Percentiles rank a stretch among this genome's conserved stretches.
Evolutionary conservation across 2,329 filamentous ascomycete species (phyloP).

Genomic region (Phialophora macrospora): DNA sequence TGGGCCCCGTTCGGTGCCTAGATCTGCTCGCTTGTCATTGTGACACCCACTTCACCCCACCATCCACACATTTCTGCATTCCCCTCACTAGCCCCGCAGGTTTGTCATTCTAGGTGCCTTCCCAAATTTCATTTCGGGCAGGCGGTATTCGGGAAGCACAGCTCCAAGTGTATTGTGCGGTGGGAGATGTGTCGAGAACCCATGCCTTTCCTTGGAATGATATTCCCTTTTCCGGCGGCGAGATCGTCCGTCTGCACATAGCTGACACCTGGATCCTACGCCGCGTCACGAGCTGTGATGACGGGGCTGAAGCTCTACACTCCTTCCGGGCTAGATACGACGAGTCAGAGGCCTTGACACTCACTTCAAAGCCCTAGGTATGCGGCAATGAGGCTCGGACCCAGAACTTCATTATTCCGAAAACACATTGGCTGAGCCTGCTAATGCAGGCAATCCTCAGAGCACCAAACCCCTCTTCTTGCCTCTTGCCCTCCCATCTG

Average conservation of each 20-base stretch:
- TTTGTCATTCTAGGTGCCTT: no score
- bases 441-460: neutral
- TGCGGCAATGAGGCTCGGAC: neutral
- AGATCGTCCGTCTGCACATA: neutral
- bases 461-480: neutral
- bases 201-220: neutral
- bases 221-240: neutral
- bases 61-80: neutral
- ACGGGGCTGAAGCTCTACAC: neutral
- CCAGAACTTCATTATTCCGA: neutral
- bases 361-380: neutral
- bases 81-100: neutral
- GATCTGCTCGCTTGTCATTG: neutral
- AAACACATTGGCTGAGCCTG: neutral
- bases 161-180: neutral
- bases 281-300: neutral
- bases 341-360: conserved; percentile 2
- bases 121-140: no score
- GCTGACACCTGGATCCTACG: neutral
- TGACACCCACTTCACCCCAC: neutral
- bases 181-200: neutral
- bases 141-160: neutral
- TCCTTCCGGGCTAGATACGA: neutral
- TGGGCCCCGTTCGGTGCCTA: neutral
- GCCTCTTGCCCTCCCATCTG: neutral